phyloP scores from a whole-genome alignment of 75 land plant genomes.

The Cunninghamia lanceolata region DNA sequence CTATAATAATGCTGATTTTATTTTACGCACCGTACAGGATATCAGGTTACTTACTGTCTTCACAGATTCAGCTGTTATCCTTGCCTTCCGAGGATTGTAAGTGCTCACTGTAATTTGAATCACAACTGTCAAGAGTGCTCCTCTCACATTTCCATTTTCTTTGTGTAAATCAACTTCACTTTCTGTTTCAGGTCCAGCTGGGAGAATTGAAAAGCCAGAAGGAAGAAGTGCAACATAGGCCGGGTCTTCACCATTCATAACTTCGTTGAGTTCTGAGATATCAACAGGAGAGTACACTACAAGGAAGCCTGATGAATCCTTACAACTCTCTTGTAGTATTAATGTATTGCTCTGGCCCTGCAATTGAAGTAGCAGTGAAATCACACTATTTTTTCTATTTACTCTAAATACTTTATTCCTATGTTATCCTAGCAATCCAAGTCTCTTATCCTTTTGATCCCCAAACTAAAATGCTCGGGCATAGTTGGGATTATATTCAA shows the following conservation, averaged over 20 bases:
- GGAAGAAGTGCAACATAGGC: constrained; percentile 21
- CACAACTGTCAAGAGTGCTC: constrained; percentile 25
- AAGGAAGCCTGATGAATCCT: constrained; percentile 22
- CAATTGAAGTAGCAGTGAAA: neutral
- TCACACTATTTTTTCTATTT: neutral
- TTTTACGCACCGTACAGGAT: constrained; percentile 26
- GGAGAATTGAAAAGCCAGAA: constrained; percentile 24
- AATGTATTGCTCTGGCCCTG: constrained; percentile 19
- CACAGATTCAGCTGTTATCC: constrained; percentile 25
- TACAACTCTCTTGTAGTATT: constrained; percentile 21
- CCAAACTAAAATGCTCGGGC: neutral
- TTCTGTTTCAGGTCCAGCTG: constrained; percentile 1
- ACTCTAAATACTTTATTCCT: neutral
- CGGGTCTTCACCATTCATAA: constrained; percentile 22
- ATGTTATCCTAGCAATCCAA: neutral
- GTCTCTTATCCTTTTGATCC: neutral
- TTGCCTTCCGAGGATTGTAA: constrained; percentile 23
- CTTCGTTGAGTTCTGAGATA: constrained; percentile 19
- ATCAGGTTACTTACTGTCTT: constrained; percentile 28
- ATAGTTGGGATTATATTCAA: no score
- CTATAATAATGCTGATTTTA: constrained; percentile 23
- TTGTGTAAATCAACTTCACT: neutral
- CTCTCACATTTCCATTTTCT: neutral
- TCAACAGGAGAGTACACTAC: constrained; percentile 31
- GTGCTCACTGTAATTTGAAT: constrained; percentile 25